These are phyloP conservation scores for Gelatoporia subvermispora DNA, from an alignment of 768 basidiomycete species.

Conservation along the genomic window DNA sequence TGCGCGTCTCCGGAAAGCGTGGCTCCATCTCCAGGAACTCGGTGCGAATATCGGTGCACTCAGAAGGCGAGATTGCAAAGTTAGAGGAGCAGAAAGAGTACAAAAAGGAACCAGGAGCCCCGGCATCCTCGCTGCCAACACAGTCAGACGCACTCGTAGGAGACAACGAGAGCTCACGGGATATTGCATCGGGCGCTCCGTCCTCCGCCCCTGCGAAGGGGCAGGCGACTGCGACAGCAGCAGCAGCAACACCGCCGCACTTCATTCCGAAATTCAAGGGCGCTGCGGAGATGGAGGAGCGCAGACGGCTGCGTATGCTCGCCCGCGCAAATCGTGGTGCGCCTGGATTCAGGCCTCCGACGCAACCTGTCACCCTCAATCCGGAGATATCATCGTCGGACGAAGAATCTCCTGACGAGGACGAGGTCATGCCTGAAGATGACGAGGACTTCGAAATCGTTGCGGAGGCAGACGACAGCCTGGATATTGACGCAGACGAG, in stretches of 20 bases:
- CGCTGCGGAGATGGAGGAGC: slow-evolving; percentile 81
- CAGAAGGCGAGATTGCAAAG: neutral
- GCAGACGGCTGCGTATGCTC: slow-evolving; percentile 61
- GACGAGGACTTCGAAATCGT: slow-evolving; percentile 48
- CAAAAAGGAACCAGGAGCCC: neutral
- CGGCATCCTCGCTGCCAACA: neutral
- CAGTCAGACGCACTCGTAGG: neutral
- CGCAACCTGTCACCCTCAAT: slow-evolving; percentile 36
- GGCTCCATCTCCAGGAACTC: slow-evolving; percentile 16
- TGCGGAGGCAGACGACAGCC: slow-evolving; percentile 26
- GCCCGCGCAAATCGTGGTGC: slow-evolving; percentile 39
- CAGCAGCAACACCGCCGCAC: slow-evolving; percentile 34
- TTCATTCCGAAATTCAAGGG: slow-evolving; percentile 80
- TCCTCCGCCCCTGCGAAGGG: slow-evolving; percentile 1
- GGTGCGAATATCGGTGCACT: slow-evolving; percentile 13
- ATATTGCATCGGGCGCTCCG: neutral
- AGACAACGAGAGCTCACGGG: neutral
- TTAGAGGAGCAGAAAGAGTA: neutral
- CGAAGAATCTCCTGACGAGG: slow-evolving; percentile 36
- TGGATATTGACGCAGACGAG: slow-evolving; percentile 50
- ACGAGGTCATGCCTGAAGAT: slow-evolving; percentile 42
- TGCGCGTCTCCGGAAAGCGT: slow-evolving; percentile 69
- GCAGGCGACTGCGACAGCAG: slow-evolving; percentile 20
- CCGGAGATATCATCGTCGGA: slow-evolving; percentile 43
- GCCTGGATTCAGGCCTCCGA: slow-evolving; percentile 18